These are phyloP conservation scores for Novymonas esmeraldas DNA, from an alignment of 208 protist species.

Conservation along the genomic window DNA sequence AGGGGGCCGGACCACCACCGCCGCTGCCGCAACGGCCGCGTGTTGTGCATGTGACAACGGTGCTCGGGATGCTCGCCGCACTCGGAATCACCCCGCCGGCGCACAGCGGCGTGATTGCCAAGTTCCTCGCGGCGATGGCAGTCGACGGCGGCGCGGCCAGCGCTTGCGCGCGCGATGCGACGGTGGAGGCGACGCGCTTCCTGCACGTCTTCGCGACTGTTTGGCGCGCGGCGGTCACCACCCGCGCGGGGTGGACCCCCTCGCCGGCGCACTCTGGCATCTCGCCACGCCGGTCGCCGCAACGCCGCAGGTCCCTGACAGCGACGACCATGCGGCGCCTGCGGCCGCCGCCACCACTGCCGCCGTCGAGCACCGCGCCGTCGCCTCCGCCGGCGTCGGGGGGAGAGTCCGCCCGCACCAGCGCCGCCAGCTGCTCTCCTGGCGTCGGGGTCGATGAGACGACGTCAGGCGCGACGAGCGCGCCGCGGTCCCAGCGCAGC, in stretches of 20 bases:
- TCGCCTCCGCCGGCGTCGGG: too few relatives aligned
- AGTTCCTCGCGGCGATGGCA: conserved; percentile 46
- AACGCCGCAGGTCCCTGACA: background rate
- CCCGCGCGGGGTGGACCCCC: background rate
- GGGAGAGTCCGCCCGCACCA: too few relatives aligned
- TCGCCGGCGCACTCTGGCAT: background rate
- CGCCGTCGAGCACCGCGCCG: too few relatives aligned
- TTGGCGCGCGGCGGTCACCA: conserved; percentile 35
- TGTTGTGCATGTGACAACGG: conserved; percentile 22
- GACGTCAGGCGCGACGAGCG: background rate
- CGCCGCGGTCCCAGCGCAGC: background rate
- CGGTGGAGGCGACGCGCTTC: conserved; percentile 40
- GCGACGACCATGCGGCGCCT: background rate
- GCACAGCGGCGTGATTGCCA: conserved; percentile 37
- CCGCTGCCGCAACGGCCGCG: conserved; percentile 9
- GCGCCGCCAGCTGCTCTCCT: too few relatives aligned
- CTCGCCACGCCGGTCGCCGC: background rate
- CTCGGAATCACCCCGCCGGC: conserved; percentile 20
- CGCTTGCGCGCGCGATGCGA: conserved; percentile 1
- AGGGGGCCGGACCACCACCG: background rate
- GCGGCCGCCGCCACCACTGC: too few relatives aligned
- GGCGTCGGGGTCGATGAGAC: too few relatives aligned
- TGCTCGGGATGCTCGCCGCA: conserved; percentile 27
- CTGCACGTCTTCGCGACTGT: conserved; percentile 46
- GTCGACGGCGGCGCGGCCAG: conserved; percentile 3